Percentiles rank a stretch among this genome's conserved stretches.
These are phyloP conservation scores for Blastocystis sp. DNA, from an alignment of 352 stramenopile genomes.

Conservation along the genomic window DNA sequence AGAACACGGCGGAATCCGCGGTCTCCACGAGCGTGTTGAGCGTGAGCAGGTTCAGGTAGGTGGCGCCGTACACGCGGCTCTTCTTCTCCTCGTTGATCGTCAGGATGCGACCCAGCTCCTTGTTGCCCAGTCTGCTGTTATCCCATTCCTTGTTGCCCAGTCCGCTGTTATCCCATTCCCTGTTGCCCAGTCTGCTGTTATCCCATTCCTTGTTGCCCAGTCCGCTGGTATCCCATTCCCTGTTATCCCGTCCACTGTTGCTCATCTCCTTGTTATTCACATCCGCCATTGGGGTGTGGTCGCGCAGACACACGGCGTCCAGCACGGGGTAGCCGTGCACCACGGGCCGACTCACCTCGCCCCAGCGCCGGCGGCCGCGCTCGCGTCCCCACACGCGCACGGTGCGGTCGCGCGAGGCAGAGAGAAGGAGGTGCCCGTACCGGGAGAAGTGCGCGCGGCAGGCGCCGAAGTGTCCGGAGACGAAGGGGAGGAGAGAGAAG, in stretches of 20 bases:
- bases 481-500: constrained; percentile 27
- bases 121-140: not conserved
- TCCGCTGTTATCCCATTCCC: too few species aligned
- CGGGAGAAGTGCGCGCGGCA: constrained; percentile 16
- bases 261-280: too few species aligned
- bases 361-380: not conserved
- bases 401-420: constrained; percentile 9
- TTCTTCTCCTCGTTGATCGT: constrained; percentile 64
- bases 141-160: not conserved
- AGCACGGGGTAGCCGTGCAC: constrained; percentile 54
- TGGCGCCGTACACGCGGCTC: constrained; percentile 25
- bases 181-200: too few species aligned
- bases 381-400: constrained; percentile 53
- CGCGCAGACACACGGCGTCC: constrained; percentile 1
- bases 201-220: too few species aligned
- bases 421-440: constrained; percentile 14
- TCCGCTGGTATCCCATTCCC: too few species aligned
- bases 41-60: constrained; percentile 48
- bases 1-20: not conserved
- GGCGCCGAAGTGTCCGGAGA: constrained; percentile 22
- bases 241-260: too few species aligned
- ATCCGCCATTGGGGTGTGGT: not conserved
- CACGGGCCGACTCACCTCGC: constrained; percentile 28
- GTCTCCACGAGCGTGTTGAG: constrained; percentile 35
- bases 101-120: constrained; percentile 26